These are phyloP conservation scores for Suillus placidus DNA, from an alignment of 768 basidiomycete species.

Conservation along the genomic window DNA sequence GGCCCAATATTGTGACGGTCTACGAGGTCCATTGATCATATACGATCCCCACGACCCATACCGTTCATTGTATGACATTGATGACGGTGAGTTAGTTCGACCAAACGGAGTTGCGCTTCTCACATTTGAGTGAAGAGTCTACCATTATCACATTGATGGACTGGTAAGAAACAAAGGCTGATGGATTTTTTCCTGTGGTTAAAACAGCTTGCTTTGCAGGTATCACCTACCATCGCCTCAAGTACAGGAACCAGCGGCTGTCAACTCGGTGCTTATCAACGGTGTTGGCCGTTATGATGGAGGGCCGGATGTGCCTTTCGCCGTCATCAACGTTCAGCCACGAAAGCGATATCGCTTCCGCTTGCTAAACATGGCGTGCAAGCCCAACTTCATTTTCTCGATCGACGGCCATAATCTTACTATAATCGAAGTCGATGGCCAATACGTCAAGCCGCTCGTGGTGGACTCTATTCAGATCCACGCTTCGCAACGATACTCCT, in stretches of 20 bases:
- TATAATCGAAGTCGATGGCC: conserved; percentile 51
- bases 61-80: neutral
- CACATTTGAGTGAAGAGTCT: neutral
- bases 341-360: conserved; percentile 42
- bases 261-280: conserved; percentile 33
- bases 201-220: neutral
- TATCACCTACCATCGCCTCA: neutral
- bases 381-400: conserved; percentile 44
- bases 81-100: neutral
- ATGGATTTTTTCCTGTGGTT: neutral
- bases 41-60: conserved; percentile 37
- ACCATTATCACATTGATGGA: neutral
- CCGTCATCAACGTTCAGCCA: conserved; percentile 38
- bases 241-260: neutral
- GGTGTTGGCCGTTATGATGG: conserved; percentile 40
- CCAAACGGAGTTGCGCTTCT: neutral
- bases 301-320: conserved; percentile 36
- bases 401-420: conserved; percentile 50
- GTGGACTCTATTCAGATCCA: conserved; percentile 49
- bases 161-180: neutral
- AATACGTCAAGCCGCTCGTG: conserved; percentile 37
- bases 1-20: conserved; percentile 57
- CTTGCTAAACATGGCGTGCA: conserved; percentile 47
- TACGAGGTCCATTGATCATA: conserved; percentile 51
- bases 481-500: conserved; percentile 55